phyloP scores from a whole-genome alignment of 2,329 filamentous ascomycete species.

The Ceratocystis cubensis region DNA sequence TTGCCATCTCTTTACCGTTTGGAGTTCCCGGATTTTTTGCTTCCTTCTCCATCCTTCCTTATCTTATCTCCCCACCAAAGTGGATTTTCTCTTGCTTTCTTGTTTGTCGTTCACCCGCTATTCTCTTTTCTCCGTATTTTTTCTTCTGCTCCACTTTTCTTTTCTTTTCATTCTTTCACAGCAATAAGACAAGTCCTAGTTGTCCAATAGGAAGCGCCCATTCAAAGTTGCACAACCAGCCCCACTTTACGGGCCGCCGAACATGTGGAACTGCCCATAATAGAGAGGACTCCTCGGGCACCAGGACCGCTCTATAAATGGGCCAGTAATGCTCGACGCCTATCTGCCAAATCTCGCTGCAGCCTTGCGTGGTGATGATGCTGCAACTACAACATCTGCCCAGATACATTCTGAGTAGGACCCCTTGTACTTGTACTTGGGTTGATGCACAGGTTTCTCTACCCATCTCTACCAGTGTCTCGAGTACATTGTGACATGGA shows the following conservation, averaged over 20 bases:
- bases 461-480: too few relatives aligned
- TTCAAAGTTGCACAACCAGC: not conserved
- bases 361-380: too few relatives aligned
- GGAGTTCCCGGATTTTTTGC: not conserved
- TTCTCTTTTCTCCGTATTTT: not conserved
- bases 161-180: not conserved
- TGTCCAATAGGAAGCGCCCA: not conserved
- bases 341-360: too few relatives aligned
- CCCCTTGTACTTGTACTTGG: too few relatives aligned
- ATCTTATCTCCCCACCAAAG: slow-evolving; percentile 8
- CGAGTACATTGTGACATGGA: too few relatives aligned
- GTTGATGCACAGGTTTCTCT: too few relatives aligned
- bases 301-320: not conserved
- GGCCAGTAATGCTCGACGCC: not conserved
- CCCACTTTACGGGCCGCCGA: slow-evolving; percentile 5
- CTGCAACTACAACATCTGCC: too few relatives aligned
- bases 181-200: not conserved
- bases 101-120: slow-evolving; percentile 5
- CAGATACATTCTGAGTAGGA: too few relatives aligned
- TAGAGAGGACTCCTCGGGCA: not conserved
- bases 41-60: slow-evolving; percentile 10
- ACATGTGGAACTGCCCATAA: not conserved
- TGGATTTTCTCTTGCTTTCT: not conserved
- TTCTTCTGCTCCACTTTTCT: not conserved
- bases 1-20: not conserved